Conservation (phyloP, 805 yeast species). For the Candida loeiensis region DNA sequence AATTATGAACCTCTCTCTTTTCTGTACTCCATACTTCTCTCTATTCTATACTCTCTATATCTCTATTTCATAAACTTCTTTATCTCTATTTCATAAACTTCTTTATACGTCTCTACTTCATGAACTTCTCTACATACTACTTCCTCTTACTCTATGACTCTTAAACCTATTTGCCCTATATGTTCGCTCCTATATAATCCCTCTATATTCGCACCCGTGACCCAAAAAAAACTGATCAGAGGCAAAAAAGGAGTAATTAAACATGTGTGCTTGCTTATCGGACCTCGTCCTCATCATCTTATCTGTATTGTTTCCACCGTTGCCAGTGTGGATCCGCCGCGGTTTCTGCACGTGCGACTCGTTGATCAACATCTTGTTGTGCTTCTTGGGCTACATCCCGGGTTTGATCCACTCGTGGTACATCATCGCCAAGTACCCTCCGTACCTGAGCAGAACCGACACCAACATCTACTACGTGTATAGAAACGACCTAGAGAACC, state of each 20-base stretch:
- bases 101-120: no score
- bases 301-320: constrained; percentile 68
- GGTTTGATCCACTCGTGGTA: constrained; percentile 51
- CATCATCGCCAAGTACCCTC: constrained; percentile 46
- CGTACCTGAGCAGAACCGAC: constrained; percentile 24
- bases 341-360: constrained; percentile 59
- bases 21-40: no score
- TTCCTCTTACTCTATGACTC: no score
- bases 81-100: no score
- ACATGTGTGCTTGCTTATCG: constrained; percentile 31
- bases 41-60: no score
- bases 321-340: constrained; percentile 64
- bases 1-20: no score
- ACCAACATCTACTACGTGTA: constrained; percentile 34
- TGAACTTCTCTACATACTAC: no score
- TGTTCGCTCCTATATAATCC: no score
- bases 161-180: no score
- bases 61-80: no score
- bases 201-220: background rate
- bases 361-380: constrained; percentile 39
- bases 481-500: constrained; percentile 33
- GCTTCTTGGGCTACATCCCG: constrained; percentile 48
- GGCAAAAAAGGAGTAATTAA: background rate
- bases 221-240: background rate
- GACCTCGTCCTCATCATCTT: constrained; percentile 59